Percentiles rank a stretch among this genome's conserved stretches.
Evolutionary conservation across 1,284 basidiomycete species (phyloP).

Genomic region (Cutaneotrichosporon sp.): DNA sequence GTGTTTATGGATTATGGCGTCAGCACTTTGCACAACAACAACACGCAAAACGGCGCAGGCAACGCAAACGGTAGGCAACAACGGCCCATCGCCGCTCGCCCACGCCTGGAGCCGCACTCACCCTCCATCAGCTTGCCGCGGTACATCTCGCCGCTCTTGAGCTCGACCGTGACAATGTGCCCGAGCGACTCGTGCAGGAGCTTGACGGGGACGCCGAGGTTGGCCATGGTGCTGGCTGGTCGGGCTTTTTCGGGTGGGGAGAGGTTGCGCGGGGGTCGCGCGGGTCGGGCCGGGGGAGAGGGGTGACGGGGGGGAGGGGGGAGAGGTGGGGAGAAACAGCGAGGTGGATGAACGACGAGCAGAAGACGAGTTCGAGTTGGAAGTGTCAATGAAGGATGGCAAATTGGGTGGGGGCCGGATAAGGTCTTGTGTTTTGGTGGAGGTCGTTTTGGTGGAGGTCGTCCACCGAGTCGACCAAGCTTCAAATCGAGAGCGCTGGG

Average conservation of each 20-base stretch:
- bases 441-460: no score
- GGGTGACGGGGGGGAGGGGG: background rate
- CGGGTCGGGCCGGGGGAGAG: background rate
- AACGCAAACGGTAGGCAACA: no score
- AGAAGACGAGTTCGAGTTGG: background rate
- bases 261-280: background rate
- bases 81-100: no score
- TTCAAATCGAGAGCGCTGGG: no score
- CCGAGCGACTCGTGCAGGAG: conserved; percentile 91
- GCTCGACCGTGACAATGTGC: conserved; percentile 94
- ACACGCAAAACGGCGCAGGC: no score
- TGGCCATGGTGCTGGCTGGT: conserved; percentile 51
- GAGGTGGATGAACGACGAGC: no score
- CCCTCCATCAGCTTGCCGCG: conserved; percentile 97
- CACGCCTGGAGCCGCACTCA: no score
- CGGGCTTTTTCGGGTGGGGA: no score
- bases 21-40: conserved; percentile 4
- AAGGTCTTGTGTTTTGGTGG: background rate
- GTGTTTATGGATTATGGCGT: conserved; percentile 10
- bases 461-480: no score
- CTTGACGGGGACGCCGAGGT: conserved; percentile 86
- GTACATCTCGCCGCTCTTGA: conserved; percentile 93
- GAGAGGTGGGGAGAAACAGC: background rate
- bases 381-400: background rate
- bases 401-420: background rate